These are phyloP conservation scores for Secale cereale DNA, from an alignment of 176 grass and related monocot species.

Conservation along the genomic window DNA sequence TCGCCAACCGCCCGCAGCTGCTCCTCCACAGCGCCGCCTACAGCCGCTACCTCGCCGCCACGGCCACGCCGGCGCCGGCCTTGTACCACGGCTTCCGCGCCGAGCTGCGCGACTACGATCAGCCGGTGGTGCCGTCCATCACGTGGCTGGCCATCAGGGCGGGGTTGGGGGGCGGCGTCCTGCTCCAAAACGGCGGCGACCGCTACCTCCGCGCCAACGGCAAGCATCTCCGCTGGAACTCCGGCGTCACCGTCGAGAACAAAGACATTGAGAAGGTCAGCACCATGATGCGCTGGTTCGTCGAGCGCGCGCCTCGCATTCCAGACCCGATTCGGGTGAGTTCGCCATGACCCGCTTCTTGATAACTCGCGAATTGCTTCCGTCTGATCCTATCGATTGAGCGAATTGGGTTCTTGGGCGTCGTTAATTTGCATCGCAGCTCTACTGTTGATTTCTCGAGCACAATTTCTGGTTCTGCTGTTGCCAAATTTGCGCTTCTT, in stretches of 20 bases:
- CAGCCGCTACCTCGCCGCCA: slow-evolving; percentile 10
- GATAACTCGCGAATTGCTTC: background rate
- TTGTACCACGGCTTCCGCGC: background rate
- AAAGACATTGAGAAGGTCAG: background rate
- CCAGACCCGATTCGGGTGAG: background rate
- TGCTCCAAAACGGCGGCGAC: background rate
- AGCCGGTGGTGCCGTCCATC: background rate
- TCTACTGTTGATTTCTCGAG: background rate
- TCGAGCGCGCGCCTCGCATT: background rate
- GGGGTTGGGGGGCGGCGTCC: background rate
- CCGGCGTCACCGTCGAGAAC: background rate
- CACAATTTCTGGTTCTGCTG: background rate
- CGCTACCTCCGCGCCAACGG: slow-evolving; percentile 22
- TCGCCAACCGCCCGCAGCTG: background rate
- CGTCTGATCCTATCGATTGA: background rate
- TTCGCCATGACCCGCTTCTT: background rate
- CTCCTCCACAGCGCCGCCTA: slow-evolving; percentile 25
- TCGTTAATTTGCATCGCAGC: background rate
- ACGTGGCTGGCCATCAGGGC: background rate
- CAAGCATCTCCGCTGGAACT: background rate
- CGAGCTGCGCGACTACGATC: background rate
- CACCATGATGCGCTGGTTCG: slow-evolving; percentile 13
- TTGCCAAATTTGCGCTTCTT: background rate
- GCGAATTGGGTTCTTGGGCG: background rate
- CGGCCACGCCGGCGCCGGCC: background rate